Conservation (phyloP, 2,329 filamentous ascomycete species). For the Trichoderma citrinoviride region DNA sequence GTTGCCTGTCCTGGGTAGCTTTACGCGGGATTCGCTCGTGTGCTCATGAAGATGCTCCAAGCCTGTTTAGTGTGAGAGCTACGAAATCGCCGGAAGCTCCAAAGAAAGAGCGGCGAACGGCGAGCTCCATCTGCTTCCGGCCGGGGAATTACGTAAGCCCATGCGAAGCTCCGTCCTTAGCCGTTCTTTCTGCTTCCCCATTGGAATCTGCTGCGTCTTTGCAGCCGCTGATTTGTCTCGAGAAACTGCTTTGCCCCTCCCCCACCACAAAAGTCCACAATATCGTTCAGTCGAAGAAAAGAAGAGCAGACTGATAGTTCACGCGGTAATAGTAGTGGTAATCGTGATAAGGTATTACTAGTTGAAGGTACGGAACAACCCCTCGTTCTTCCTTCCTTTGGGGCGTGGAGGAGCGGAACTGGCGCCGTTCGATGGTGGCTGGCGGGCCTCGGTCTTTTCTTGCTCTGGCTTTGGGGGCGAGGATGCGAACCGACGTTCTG, state of each 20-base stretch:
- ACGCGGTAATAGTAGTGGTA: too few relatives aligned
- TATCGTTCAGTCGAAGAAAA: neutral
- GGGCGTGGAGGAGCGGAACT: conserved; percentile 8
- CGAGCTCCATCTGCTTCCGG: conserved; percentile 34
- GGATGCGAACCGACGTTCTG: neutral
- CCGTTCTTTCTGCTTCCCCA: neutral
- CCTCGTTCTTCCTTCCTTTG: neutral
- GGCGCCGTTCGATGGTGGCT: neutral
- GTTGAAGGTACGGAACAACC: too few relatives aligned
- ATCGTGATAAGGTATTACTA: too few relatives aligned
- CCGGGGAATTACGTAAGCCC: conserved; percentile 29
- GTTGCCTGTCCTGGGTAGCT: neutral
- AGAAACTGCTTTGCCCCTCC: conserved; percentile 5
- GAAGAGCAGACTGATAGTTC: too few relatives aligned
- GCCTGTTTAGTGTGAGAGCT: neutral
- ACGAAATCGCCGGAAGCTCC: neutral
- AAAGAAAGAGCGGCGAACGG: conserved; percentile 30
- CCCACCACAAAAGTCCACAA: neutral
- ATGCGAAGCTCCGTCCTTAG: neutral
- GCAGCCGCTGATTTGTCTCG: neutral
- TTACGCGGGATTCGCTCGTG: neutral
- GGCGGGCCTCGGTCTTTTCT: too few relatives aligned
- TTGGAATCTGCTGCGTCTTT: neutral
- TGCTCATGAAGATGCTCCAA: too few relatives aligned
- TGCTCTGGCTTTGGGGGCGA: neutral